phyloP scores from a whole-genome alignment of 2,329 filamentous ascomycete species.

The Alternaria alternata region DNA sequence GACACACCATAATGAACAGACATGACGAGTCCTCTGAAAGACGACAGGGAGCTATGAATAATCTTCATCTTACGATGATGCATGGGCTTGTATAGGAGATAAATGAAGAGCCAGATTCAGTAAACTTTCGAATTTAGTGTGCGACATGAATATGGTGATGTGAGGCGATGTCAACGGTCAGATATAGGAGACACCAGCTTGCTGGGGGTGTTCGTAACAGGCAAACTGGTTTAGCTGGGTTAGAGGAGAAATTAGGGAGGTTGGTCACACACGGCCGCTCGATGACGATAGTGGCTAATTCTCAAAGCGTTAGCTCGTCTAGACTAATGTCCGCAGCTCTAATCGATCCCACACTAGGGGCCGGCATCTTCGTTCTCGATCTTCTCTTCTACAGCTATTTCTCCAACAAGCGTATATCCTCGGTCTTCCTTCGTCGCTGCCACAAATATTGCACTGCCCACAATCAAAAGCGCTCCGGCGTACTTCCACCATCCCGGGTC shows the following conservation, averaged over 20 bases:
- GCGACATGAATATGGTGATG: not conserved
- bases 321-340: not conserved
- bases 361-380: not conserved
- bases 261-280: not conserved
- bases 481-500: conserved; percentile 1
- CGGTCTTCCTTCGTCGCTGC: not conserved
- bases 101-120: not conserved
- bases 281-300: not conserved
- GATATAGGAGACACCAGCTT: not conserved
- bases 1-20: not conserved
- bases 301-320: not conserved
- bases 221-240: not conserved
- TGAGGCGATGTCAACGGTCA: not conserved
- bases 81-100: not conserved
- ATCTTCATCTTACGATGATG: not conserved
- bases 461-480: not conserved
- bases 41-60: not conserved
- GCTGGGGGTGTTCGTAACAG: not conserved
- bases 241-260: not conserved
- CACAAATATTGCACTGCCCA: not conserved
- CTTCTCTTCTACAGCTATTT: not conserved
- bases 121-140: not conserved
- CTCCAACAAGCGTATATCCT: not conserved
- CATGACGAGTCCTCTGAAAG: not conserved
- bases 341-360: too few species aligned